Conservation (phyloP, 805 yeast genomes). For the Metschnikowia matae region DNA sequence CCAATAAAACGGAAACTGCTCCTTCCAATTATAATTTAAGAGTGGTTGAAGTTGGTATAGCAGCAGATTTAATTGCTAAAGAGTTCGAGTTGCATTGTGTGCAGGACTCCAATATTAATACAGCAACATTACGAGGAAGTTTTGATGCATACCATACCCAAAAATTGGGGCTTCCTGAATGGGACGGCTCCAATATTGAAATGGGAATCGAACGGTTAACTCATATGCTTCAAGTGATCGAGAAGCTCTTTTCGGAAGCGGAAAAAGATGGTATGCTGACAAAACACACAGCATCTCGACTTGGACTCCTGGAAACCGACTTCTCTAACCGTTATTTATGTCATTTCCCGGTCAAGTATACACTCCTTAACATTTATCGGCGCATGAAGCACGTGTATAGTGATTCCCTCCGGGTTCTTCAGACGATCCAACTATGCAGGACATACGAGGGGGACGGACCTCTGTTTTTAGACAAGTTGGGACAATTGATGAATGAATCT, state of each 20-base stretch:
- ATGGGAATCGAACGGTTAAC: slow-evolving; percentile 39
- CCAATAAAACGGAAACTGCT: slow-evolving; percentile 67
- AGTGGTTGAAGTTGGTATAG: slow-evolving; percentile 69
- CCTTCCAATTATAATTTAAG: slow-evolving; percentile 66
- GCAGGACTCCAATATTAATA: slow-evolving; percentile 48
- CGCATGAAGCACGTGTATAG: slow-evolving; percentile 61
- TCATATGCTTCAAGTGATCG: slow-evolving; percentile 42
- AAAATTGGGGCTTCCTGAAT: slow-evolving; percentile 24
- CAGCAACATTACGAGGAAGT: slow-evolving; percentile 64
- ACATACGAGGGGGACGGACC: slow-evolving; percentile 22
- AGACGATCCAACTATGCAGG: slow-evolving; percentile 41
- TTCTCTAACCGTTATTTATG: slow-evolving; percentile 33
- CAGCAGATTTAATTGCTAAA: slow-evolving; percentile 55
- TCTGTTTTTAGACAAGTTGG: slow-evolving; percentile 42
- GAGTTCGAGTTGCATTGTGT: slow-evolving; percentile 40
- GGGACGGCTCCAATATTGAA: slow-evolving; percentile 46
- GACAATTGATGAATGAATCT: slow-evolving; percentile 54
- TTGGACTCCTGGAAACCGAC: slow-evolving; percentile 41
- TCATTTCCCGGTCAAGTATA: slow-evolving; percentile 55
- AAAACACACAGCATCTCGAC: slow-evolving; percentile 42
- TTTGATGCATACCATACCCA: slow-evolving; percentile 46
- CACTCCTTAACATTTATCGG: slow-evolving; percentile 50
- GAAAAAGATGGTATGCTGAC: slow-evolving; percentile 48
- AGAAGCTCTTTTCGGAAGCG: slow-evolving; percentile 29
- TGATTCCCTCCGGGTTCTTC: slow-evolving; percentile 57